phyloP scores from a whole-genome alignment of 495 filamentous ascomycete species.

The Penicillium odoratum region DNA sequence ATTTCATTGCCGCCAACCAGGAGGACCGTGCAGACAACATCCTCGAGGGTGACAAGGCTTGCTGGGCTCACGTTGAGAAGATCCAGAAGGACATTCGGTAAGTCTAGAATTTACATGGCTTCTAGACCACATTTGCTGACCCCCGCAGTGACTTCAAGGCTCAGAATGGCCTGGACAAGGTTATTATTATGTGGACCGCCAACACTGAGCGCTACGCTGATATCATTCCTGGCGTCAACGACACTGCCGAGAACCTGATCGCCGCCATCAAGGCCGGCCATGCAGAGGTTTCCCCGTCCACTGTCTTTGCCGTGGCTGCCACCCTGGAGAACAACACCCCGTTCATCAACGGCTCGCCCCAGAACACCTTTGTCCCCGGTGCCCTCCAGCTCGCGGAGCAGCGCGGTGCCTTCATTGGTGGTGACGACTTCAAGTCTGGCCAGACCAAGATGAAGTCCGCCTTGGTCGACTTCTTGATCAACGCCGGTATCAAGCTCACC shows the following conservation, averaged over 20 bases:
- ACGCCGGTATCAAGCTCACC: conserved; percentile 97
- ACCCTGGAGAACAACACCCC: conserved; percentile 86
- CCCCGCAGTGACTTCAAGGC: conserved; percentile 80
- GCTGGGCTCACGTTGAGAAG: conserved; percentile 83
- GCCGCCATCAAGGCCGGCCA: conserved; percentile 84
- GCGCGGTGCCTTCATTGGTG: conserved; percentile 87
- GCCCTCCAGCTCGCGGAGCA: conserved; percentile 87
- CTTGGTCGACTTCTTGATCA: conserved; percentile 97
- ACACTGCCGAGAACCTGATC: conserved; percentile 92
- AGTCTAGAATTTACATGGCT: conserved; percentile 22
- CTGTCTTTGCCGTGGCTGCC: conserved; percentile 90
- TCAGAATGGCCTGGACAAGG: conserved; percentile 83
- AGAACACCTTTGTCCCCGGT: conserved; percentile 98
- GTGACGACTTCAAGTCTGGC: conserved; percentile 99
- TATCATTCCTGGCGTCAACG: conserved; percentile 84
- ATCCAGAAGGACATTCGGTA: conserved; percentile 94
- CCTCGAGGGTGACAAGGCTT: conserved; percentile 79
- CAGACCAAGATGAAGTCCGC: conserved; percentile 99
- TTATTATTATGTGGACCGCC: conserved; percentile 97
- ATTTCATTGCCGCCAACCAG: conserved; percentile 99
- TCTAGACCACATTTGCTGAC: conserved; percentile 7
- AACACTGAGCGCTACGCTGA: conserved; percentile 98
- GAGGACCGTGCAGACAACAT: conserved; percentile 95
- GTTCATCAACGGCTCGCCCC: conserved; percentile 99
- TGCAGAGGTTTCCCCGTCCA: conserved; percentile 87